phyloP scores from a whole-genome alignment of 371 early-diverging fungal genomes.

The Cokeromyces recurvatus region DNA sequence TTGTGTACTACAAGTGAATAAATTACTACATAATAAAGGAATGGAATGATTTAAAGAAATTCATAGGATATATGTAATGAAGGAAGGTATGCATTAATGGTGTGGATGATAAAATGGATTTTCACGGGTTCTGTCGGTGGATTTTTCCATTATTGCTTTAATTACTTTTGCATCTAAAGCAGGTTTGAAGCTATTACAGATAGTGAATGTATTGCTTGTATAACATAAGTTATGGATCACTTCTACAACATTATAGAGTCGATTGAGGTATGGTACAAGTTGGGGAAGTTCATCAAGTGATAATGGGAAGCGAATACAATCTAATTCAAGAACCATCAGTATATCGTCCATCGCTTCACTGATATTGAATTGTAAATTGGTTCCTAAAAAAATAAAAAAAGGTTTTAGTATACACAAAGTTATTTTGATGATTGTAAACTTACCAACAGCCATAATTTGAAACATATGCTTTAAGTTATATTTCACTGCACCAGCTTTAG shows the following conservation, averaged over 20 bases:
- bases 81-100: constrained; percentile 2
- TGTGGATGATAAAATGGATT: constrained; percentile 4
- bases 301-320: constrained; percentile 10
- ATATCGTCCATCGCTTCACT: constrained; percentile 11
- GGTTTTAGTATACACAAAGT: neutral
- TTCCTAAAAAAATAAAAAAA: constrained; percentile 1
- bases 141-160: constrained; percentile 6
- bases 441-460: constrained; percentile 12
- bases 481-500: constrained; percentile 7
- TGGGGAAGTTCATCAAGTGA: constrained; percentile 10
- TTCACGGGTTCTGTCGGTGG: constrained; percentile 1
- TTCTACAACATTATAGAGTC: constrained; percentile 9
- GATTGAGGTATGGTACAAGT: constrained; percentile 9
- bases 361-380: constrained; percentile 8
- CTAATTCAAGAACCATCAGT: constrained; percentile 8
- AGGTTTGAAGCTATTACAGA: neutral
- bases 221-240: constrained; percentile 4
- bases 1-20: too few species aligned
- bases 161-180: constrained; percentile 3
- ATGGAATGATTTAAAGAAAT: too few species aligned
- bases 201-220: too few species aligned
- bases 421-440: constrained; percentile 1
- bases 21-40: too few species aligned
- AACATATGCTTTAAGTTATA: constrained; percentile 8
- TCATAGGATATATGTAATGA: neutral